phyloP scores from a whole-genome alignment of 2,329 filamentous ascomycete species.

The Hymenoscyphus albidus region DNA sequence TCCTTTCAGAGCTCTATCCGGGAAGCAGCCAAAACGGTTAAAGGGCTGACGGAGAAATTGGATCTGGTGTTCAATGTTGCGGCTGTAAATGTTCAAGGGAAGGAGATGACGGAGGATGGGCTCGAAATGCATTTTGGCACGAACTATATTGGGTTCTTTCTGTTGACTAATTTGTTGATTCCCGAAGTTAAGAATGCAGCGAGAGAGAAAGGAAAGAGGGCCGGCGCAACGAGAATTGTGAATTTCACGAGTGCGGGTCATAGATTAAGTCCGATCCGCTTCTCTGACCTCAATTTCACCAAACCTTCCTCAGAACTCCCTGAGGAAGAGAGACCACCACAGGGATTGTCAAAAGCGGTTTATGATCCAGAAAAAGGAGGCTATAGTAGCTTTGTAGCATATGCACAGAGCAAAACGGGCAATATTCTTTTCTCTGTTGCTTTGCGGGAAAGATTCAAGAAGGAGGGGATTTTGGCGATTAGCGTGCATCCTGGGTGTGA shows the following conservation, averaged over 20 bases:
- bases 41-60: slow-evolving; percentile 31
- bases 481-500: slow-evolving; percentile 22
- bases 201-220: slow-evolving; percentile 11
- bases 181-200: slow-evolving; percentile 16
- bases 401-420: slow-evolving; percentile 45
- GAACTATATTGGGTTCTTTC: slow-evolving; percentile 31
- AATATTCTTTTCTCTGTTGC: slow-evolving; percentile 34
- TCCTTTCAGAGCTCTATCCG: slow-evolving; percentile 40
- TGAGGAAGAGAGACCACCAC: slow-evolving; percentile 16
- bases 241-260: slow-evolving; percentile 40
- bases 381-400: slow-evolving; percentile 31
- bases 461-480: slow-evolving; percentile 7
- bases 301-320: slow-evolving; percentile 17
- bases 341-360: slow-evolving; percentile 6
- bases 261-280: slow-evolving; percentile 36
- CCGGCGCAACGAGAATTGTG: slow-evolving; percentile 29
- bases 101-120: slow-evolving; percentile 36
- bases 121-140: slow-evolving; percentile 33
- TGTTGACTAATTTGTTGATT: slow-evolving; percentile 30
- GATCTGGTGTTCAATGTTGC: slow-evolving; percentile 44
- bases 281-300: slow-evolving; percentile 37
- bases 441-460: slow-evolving; percentile 19
- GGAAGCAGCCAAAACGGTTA: slow-evolving; percentile 38
- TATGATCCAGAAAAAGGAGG: slow-evolving; percentile 13
- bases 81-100: slow-evolving; percentile 34